Evolutionary conservation across 768 basidiomycete genomes (phyloP), one percentile per base, ranked within the genome.

Genomic region (Hemileccinum impolitum): DNA sequence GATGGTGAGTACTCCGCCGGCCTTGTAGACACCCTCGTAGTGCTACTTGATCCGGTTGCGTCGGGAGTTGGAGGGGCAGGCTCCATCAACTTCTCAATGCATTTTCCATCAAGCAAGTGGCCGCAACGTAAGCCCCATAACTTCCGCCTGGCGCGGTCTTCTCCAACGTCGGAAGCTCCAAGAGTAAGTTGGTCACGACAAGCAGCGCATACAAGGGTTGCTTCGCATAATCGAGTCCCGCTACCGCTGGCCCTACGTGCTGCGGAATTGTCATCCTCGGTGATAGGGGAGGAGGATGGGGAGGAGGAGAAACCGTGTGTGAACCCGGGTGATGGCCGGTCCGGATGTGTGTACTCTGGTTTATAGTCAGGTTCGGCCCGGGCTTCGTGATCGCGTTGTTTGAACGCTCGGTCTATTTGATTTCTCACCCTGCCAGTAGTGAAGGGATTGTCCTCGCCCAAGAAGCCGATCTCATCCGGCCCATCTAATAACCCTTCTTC

Each of bases 71-170:
- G 39, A 37, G 53, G 57, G 32, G 34, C 42, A 2, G 80, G 85
- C 31, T 70, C 65, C 61, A 83, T 81, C 42, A 90, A 55, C 54
- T 75, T 71, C 51, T 75, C 75, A 2, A 85, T 66, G 55, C 88
- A 91, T 63, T 84, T 87, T 42, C 86, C 89, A 54, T 90, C 88
- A 0, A 90, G 73, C 57, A 91, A 65, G 60, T 91, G 89, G 0
- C 88, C 88, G 45, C 88, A 91, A 35, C 85, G 72, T 51, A 91
- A 66, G 2, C 77, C 81, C 88, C 87, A 90, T 8, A 90, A 67
- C 37, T 78, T 75, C 45, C 74, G 70, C 32, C 66, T 66, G 35
- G 69, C 69, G 35, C 68, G 71, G 31, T 79, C 81, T 39, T 72
- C 67, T 14, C 70, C 67, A n/a, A 80, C 70, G 12, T 74, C 76